Evolutionary conservation across 768 basidiomycete species (phyloP).

Genomic region (Cyclocybe cylindracea): DNA sequence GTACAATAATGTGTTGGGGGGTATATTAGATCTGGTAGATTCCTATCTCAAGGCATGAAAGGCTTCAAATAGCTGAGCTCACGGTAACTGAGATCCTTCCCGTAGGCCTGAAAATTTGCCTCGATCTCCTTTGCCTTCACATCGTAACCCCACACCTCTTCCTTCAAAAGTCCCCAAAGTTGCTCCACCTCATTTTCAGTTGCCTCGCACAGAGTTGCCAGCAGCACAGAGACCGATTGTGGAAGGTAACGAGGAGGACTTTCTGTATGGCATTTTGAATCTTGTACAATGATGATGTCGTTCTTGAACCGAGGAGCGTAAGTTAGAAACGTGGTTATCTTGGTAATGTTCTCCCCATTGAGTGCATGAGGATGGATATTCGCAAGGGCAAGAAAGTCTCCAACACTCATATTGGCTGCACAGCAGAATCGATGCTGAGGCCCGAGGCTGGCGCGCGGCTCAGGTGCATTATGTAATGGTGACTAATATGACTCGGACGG

Average conservation of each 20-base stretch:
- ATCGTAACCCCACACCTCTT: conserved; percentile 3
- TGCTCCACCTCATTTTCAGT: background rate
- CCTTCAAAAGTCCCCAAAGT: conserved; percentile 9
- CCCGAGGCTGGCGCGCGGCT: too few species aligned
- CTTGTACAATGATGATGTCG: conserved; percentile 8
- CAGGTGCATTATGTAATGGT: too few species aligned
- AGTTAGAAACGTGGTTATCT: conserved; percentile 2
- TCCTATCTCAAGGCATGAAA: too few species aligned
- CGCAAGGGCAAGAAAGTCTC: too few species aligned
- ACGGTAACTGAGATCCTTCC: conserved; percentile 5
- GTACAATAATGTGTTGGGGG: too few species aligned
- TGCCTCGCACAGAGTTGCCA: conserved; percentile 1
- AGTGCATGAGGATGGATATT: too few species aligned
- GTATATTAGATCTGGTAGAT: too few species aligned
- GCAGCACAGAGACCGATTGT: background rate
- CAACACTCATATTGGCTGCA: too few species aligned
- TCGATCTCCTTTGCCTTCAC: conserved; percentile 5
- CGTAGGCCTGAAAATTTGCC: background rate
- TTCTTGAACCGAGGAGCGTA: conserved; percentile 7
- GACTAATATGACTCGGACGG: too few species aligned
- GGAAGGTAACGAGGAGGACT: conserved; percentile 3
- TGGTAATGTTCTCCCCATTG: too few species aligned
- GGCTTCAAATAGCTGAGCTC: too few species aligned
- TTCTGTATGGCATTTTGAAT: background rate
- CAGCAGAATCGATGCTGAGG: too few species aligned